Conservation (phyloP, 305 asterid species). For the Fraxinus velutina region DNA sequence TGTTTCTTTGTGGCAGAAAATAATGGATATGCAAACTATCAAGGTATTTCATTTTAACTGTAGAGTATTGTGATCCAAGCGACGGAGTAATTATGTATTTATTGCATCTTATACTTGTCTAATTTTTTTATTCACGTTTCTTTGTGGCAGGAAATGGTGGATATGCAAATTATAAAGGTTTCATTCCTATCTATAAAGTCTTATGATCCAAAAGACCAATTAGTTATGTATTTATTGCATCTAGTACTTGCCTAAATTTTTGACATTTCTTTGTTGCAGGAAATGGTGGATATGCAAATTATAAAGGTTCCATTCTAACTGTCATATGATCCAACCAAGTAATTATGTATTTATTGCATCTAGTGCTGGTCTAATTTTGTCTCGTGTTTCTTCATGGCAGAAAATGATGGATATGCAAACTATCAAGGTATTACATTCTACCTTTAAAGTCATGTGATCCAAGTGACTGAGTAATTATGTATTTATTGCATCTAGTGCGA, state of each 20-base stretch:
- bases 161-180: not conserved
- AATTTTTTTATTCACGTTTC: not conserved
- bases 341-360: not conserved
- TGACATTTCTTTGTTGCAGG: slow-evolving; percentile 23
- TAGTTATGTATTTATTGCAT: not conserved
- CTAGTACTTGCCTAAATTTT: not conserved
- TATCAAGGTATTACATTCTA: not conserved
- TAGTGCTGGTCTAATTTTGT: not conserved
- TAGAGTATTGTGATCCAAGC: not conserved
- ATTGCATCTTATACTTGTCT: not conserved
- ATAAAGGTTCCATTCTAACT: not conserved
- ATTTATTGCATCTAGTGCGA: slow-evolving; percentile 8
- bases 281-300: slow-evolving; percentile 15
- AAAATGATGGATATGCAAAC: slow-evolving; percentile 7
- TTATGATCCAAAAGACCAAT: not conserved
- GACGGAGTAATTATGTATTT: not conserved
- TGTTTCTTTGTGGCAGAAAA: not conserved
- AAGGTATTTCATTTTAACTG: not conserved
- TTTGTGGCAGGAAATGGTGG: slow-evolving; percentile 32
- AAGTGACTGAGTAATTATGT: not conserved
- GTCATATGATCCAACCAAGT: not conserved
- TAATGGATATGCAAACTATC: slow-evolving; percentile 1
- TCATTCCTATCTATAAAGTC: not conserved
- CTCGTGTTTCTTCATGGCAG: not conserved
- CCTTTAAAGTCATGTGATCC: not conserved